Evolutionary conservation across 176 grass and related monocot genomes (phyloP).

Genomic region (Avena atlantica): DNA sequence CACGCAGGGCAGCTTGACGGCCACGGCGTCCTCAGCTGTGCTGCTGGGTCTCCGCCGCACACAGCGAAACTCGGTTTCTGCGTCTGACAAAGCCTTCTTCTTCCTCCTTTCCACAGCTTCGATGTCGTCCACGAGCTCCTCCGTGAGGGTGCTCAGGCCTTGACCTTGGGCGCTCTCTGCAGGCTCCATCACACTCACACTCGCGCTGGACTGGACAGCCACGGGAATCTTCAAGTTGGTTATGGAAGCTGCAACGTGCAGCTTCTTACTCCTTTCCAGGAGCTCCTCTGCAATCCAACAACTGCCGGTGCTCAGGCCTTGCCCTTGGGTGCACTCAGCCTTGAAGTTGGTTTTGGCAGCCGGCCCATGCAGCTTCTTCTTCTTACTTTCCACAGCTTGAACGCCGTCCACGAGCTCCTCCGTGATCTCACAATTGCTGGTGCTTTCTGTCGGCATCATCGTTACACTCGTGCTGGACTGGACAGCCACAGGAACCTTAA

Average conservation of each 20-base stretch:
- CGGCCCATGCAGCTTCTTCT: neutral
- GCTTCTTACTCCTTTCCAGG: neutral
- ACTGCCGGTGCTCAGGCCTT: neutral
- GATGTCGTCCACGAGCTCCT: neutral
- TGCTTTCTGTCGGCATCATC: neutral
- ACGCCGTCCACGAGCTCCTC: slow-evolving; percentile 51
- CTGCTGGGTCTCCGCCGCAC: neutral
- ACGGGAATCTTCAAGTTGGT: neutral
- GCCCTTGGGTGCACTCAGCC: neutral
- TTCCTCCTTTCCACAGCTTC: neutral
- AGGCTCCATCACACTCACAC: neutral
- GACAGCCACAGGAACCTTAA: neutral
- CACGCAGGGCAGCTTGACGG: neutral
- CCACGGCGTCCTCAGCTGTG: neutral
- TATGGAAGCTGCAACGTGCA: neutral
- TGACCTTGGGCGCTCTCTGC: neutral
- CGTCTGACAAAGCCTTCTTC: neutral
- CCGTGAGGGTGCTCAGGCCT: neutral
- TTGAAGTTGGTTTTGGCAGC: slow-evolving; percentile 20
- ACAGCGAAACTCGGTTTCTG: neutral
- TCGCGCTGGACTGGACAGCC: neutral
- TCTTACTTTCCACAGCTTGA: neutral
- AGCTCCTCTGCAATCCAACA: slow-evolving; percentile 56
- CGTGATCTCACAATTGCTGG: neutral
- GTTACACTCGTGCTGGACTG: neutral